These are phyloP conservation scores for Leucocoprinus sp. DNA, from an alignment of 768 basidiomycete genomes.

Conservation along the genomic window DNA sequence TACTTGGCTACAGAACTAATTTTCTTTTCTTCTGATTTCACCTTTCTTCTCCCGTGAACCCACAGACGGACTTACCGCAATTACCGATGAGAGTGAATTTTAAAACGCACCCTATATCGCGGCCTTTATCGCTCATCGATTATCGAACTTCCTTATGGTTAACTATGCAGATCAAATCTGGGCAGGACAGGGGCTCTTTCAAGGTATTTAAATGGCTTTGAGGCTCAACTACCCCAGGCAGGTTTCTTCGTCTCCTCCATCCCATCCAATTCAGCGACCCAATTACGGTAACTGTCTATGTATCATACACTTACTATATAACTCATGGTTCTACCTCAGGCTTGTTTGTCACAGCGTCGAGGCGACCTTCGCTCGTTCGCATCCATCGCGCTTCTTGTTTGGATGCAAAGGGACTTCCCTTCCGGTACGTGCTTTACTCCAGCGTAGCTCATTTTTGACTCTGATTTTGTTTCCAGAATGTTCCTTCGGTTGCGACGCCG, in stretches of 20 bases:
- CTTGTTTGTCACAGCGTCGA: slow-evolving; percentile 40
- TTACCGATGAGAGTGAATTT: not conserved
- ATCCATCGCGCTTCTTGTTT: slow-evolving; percentile 69
- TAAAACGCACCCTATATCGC: not conserved
- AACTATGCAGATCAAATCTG: not conserved
- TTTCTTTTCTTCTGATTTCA: not conserved
- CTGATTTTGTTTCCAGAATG: slow-evolving; percentile 16
- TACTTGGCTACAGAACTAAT: not conserved
- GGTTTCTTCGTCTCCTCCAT: not conserved
- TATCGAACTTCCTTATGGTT: not conserved
- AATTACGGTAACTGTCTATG: not conserved
- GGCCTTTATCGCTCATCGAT: slow-evolving; percentile 13
- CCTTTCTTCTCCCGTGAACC: slow-evolving; percentile 17
- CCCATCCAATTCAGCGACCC: not conserved
- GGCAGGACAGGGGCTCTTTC: not conserved
- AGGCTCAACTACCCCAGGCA: not conserved
- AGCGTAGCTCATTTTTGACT: slow-evolving; percentile 12
- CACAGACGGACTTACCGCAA: slow-evolving; percentile 1
- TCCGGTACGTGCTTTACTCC: slow-evolving; percentile 28
- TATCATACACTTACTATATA: not conserved
- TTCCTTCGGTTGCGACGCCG: slow-evolving; percentile 39
- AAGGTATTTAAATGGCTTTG: not conserved
- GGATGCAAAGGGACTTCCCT: slow-evolving; percentile 52
- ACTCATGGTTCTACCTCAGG: slow-evolving; percentile 9
- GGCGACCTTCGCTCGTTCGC: slow-evolving; percentile 51